phyloP scores from a whole-genome alignment of 371 early-diverging fungal species.

The Umbelopsis sp. region DNA sequence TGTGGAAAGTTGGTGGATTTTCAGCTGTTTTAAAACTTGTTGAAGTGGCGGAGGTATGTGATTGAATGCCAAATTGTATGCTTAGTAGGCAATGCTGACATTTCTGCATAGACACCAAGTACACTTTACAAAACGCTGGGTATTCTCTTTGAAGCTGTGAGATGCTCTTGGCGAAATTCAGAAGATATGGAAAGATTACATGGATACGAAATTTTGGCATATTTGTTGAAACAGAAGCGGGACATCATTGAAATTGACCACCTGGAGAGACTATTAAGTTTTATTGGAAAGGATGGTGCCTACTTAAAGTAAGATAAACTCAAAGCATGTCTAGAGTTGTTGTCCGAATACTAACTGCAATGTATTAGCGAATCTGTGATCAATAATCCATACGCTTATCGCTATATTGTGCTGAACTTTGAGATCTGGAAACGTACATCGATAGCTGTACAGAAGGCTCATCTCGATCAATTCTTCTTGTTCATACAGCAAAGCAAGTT shows the following conservation, averaged over 20 bases:
- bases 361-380: conserved; percentile 60
- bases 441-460: conserved; percentile 61
- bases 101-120: conserved; percentile 48
- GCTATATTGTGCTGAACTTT: conserved; percentile 70
- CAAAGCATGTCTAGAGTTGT: conserved; percentile 4
- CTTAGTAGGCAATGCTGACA: background rate
- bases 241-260: conserved; percentile 61
- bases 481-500: conserved; percentile 65
- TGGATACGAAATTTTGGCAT: conserved; percentile 76
- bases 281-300: conserved; percentile 67
- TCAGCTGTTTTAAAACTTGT: conserved; percentile 65
- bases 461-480: conserved; percentile 65
- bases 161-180: conserved; percentile 72
- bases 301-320: conserved; percentile 52
- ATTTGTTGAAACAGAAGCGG: conserved; percentile 66
- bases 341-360: background rate
- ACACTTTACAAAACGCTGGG: conserved; percentile 63
- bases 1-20: conserved; percentile 79
- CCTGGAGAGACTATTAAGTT: conserved; percentile 62
- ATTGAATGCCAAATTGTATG: background rate
- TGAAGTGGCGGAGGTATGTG: conserved; percentile 62
- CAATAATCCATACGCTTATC: conserved; percentile 69
- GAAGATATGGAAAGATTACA: conserved; percentile 77
- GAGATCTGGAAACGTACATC: conserved; percentile 72
- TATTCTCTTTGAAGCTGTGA: conserved; percentile 64